These are phyloP conservation scores for Boletus subparvulus DNA, from an alignment of 768 basidiomycete genomes.

Conservation along the genomic window DNA sequence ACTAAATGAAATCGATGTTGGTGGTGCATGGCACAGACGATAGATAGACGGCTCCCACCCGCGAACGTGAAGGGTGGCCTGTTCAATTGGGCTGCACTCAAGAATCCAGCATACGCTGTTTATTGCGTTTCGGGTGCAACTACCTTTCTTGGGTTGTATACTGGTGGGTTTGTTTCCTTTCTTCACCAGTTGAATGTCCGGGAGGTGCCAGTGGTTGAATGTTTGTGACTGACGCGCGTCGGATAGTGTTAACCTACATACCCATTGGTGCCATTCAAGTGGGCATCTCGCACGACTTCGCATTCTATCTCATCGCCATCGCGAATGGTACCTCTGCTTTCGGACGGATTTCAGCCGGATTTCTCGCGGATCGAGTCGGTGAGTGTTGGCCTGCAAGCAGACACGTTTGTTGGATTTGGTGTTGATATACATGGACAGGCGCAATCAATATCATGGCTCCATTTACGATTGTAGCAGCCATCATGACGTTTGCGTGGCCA, in stretches of 20 bases:
- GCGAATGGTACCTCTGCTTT: constrained; percentile 65
- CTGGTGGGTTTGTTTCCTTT: constrained; percentile 38
- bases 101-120: constrained; percentile 45
- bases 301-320: constrained; percentile 66
- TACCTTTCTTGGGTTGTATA: constrained; percentile 69
- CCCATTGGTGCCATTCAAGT: constrained; percentile 52
- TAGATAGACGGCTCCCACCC: constrained; percentile 54
- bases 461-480: constrained; percentile 52
- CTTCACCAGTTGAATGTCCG: neutral
- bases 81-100: constrained; percentile 53
- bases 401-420: neutral
- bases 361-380: constrained; percentile 57
- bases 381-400: neutral
- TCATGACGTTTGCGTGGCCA: constrained; percentile 72
- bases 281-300: constrained; percentile 49
- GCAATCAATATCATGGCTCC: constrained; percentile 69
- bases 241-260: constrained; percentile 64
- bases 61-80: constrained; percentile 54
- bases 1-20: neutral
- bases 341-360: constrained; percentile 57
- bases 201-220: neutral
- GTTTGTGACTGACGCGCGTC: neutral
- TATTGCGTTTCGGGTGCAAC: constrained; percentile 59
- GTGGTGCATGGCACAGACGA: constrained; percentile 13
- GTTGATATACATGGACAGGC: constrained; percentile 38